These are phyloP conservation scores for Blepharisma stoltei DNA, from an alignment of 73 alveolate genomes.

Conservation along the genomic window DNA sequence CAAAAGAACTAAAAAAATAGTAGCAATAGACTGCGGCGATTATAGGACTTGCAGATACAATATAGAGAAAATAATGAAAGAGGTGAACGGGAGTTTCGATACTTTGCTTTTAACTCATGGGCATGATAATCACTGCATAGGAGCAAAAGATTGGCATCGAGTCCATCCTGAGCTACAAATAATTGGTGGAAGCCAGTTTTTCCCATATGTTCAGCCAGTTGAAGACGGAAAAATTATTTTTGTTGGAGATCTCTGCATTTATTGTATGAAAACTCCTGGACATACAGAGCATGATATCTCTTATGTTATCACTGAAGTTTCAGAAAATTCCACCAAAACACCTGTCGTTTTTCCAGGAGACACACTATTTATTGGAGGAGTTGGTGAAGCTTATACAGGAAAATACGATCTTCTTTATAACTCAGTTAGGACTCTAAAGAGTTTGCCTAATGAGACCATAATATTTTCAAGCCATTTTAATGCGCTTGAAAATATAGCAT, in stretches of 20 bases:
- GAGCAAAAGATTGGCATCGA: constrained; percentile 41
- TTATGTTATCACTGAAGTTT: constrained; percentile 63
- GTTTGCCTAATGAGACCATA: constrained; percentile 63
- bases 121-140: constrained; percentile 42
- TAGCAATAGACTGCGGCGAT: constrained; percentile 54
- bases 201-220: constrained; percentile 6
- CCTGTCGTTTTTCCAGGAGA: constrained; percentile 63
- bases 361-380: constrained; percentile 62
- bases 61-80: constrained; percentile 41
- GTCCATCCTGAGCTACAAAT: constrained; percentile 45
- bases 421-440: constrained; percentile 44
- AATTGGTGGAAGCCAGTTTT: background rate
- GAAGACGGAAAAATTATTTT: constrained; percentile 33
- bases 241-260: constrained; percentile 58
- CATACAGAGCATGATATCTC: constrained; percentile 47
- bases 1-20: constrained; percentile 47
- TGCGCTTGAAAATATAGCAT: constrained; percentile 44
- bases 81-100: constrained; percentile 34
- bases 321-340: constrained; percentile 50
- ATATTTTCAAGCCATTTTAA: constrained; percentile 52
- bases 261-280: constrained; percentile 71
- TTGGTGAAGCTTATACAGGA: constrained; percentile 51
- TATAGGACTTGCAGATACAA: constrained; percentile 31
- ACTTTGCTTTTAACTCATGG: constrained; percentile 47
- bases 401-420: constrained; percentile 45